phyloP scores from a whole-genome alignment of 2,329 filamentous ascomycete species.

The Aphanocladium album region DNA sequence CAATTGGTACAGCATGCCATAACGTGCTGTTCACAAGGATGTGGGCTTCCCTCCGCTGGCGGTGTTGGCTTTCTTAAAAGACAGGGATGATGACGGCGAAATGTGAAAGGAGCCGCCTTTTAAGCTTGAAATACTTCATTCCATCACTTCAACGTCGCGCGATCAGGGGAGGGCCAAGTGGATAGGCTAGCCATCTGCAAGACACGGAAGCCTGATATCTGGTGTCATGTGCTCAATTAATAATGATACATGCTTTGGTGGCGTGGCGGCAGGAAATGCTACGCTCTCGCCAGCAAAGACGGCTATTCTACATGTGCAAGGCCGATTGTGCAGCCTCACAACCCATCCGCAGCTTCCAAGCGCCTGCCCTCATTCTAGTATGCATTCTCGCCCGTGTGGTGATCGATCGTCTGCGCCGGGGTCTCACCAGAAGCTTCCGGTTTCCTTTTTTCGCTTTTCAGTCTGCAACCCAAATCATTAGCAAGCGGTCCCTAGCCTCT shows the following conservation, averaged over 20 bases:
- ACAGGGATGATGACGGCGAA: no score
- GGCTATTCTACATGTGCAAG: not conserved
- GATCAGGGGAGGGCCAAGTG: no score
- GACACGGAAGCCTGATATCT: no score
- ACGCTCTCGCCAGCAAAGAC: not conserved
- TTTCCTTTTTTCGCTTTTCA: slow-evolving; percentile 29
- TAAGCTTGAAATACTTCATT: no score
- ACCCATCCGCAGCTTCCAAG: not conserved
- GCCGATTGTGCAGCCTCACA: not conserved
- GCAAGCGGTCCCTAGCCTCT: not conserved
- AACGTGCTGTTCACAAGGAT: no score
- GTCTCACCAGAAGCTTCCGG: slow-evolving; percentile 21
- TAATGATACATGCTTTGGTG: not conserved
- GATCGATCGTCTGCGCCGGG: not conserved
- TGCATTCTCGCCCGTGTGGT: not conserved
- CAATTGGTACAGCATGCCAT: no score
- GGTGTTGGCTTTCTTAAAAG: no score
- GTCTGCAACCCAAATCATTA: slow-evolving; percentile 21
- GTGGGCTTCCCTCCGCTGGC: no score
- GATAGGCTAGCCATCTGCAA: no score
- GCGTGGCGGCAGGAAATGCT: not conserved
- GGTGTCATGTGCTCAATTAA: not conserved
- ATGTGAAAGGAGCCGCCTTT: no score
- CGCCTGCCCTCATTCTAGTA: no score
- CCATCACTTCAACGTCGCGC: no score